These are phyloP conservation scores for Scheffersomyces spartinae DNA, from an alignment of 805 yeast genomes.

Conservation along the genomic window DNA sequence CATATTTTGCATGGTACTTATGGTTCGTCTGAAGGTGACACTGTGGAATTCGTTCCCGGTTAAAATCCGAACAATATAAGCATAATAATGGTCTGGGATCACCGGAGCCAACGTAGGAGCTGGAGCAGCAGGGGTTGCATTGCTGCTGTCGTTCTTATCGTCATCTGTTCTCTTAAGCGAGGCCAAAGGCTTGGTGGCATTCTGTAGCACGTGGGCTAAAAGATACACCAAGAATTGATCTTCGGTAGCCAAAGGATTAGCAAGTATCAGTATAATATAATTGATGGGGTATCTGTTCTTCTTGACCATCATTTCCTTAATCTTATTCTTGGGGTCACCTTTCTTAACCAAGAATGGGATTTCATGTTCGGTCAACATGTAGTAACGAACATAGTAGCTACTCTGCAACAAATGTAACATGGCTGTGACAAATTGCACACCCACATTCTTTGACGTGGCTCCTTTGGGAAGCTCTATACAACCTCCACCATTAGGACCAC, in stretches of 20 bases:
- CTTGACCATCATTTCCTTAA: conserved; percentile 20
- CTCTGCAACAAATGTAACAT: conserved; percentile 59
- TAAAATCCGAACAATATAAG: conserved; percentile 52
- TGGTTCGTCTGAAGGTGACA: conserved; percentile 72
- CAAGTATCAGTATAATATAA: conserved; percentile 48
- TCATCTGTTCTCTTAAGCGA: conserved; percentile 27
- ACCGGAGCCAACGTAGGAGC: conserved; percentile 32
- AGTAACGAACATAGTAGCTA: conserved; percentile 57
- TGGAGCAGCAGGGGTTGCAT: neutral
- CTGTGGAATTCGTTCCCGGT: conserved; percentile 78
- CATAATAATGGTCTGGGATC: conserved; percentile 52
- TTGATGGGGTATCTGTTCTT: conserved; percentile 63
- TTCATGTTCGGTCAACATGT: conserved; percentile 68
- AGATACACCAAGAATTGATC: conserved; percentile 70
- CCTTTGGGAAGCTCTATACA: conserved; percentile 49
- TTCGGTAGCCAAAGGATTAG: conserved; percentile 51
- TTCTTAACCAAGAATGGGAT: conserved; percentile 26
- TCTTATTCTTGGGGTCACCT: conserved; percentile 17
- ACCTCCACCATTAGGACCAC: too few species aligned
- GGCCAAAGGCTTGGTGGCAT: conserved; percentile 62
- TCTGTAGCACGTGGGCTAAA: conserved; percentile 62
- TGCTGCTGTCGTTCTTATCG: conserved; percentile 1
- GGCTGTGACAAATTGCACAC: conserved; percentile 68
- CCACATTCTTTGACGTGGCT: conserved; percentile 58
- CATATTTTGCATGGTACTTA: conserved; percentile 70